Conservation (phyloP, 192 early-diverging fungal species). For the Backusella macrospora region DNA sequence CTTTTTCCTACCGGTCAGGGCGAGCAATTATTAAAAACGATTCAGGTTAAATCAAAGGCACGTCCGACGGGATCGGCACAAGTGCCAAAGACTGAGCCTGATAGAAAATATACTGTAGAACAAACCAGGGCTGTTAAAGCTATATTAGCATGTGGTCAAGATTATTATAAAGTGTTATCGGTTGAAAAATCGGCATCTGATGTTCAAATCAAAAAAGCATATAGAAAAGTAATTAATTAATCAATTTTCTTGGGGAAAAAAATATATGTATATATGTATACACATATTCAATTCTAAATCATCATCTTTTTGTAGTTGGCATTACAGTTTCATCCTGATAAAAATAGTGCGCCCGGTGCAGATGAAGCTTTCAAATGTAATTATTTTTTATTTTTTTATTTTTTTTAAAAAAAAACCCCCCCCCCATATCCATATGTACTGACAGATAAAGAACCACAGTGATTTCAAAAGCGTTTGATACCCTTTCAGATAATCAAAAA, state of each 20-base stretch:
- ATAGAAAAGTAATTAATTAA: conserved; percentile 76
- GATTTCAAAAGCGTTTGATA: conserved; percentile 88
- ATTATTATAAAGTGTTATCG: conserved; percentile 85
- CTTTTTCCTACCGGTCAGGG: conserved; percentile 79
- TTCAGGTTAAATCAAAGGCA: conserved; percentile 26
- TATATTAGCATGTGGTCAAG: conserved; percentile 70
- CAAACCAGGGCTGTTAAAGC: conserved; percentile 77
- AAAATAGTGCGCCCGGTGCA: conserved; percentile 94
- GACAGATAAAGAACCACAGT: conserved; percentile 47
- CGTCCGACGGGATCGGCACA: conserved; percentile 22
- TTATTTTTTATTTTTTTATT: neutral
- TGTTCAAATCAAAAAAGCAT: conserved; percentile 89
- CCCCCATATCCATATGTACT: neutral
- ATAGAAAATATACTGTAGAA: conserved; percentile 72
- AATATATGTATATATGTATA: no score
- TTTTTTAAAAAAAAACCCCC: no score
- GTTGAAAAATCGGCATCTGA: conserved; percentile 76
- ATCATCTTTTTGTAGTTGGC: conserved; percentile 60
- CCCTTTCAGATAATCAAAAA: conserved; percentile 89
- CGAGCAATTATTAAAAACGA: conserved; percentile 52
- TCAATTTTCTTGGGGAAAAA: neutral
- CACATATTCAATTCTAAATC: neutral
- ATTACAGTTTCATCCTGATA: conserved; percentile 94
- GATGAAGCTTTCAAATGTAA: conserved; percentile 95
- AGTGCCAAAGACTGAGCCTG: neutral